Conservation (phyloP, 106 monocot genomes). For the Phalaenopsis equestris region DNA sequence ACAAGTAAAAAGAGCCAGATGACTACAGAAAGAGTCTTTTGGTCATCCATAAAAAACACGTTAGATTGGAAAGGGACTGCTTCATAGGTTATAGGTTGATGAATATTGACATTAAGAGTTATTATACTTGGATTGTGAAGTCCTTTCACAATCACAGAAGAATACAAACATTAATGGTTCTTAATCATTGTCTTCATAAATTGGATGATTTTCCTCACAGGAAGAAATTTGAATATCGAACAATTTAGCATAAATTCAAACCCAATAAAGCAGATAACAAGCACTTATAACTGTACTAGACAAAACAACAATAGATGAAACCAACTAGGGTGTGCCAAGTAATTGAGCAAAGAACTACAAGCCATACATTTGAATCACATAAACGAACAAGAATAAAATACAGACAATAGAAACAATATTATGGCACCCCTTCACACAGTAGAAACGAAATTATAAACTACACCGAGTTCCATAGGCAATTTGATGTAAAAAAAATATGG, state of each 20-base stretch:
- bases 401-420: not conserved
- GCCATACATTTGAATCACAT: constrained; percentile 2
- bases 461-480: not conserved
- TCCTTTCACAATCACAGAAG: not conserved
- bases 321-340: not conserved
- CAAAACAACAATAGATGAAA: not conserved
- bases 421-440: not conserved
- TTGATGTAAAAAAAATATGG: not conserved
- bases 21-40: not conserved
- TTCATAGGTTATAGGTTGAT: not conserved
- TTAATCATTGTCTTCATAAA: not conserved
- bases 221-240: not conserved
- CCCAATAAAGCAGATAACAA: not conserved
- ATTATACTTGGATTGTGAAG: not conserved
- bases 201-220: not conserved
- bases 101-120: not conserved
- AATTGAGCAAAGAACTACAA: not conserved
- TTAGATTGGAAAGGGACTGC: not conserved
- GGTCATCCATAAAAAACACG: not conserved
- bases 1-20: not conserved
- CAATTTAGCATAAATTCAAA: not conserved
- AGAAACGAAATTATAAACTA: not conserved
- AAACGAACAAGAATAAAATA: not conserved
- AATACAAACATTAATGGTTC: not conserved
- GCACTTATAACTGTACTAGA: not conserved